Evolutionary conservation across 768 basidiomycete genomes (phyloP).

Genomic region (Rhizopogon roseolus): DNA sequence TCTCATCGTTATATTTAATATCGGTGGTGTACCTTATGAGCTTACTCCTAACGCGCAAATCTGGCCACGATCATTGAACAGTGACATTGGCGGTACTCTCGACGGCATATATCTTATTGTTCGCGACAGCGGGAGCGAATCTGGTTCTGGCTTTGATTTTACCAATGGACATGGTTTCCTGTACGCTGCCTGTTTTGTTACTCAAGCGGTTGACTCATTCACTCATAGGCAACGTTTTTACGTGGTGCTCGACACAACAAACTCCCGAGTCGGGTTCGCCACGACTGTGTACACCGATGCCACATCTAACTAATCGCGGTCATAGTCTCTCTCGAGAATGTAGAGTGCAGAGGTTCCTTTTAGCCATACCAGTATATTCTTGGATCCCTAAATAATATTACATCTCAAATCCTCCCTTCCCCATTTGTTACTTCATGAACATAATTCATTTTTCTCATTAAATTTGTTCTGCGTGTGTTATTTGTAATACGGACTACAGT

Average conservation of each 20-base stretch:
- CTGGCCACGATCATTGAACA: constrained; percentile 19
- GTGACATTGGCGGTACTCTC: constrained; percentile 9
- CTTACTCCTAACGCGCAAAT: neutral
- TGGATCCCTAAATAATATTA: constrained; percentile 1
- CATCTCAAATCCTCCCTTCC: no score
- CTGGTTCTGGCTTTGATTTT: constrained; percentile 5
- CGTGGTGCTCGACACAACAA: constrained; percentile 28
- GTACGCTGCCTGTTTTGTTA: constrained; percentile 9
- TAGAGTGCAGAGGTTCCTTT: no score
- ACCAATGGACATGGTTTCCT: constrained; percentile 1
- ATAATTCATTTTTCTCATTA: no score
- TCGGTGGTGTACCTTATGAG: neutral
- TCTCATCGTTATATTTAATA: constrained; percentile 1
- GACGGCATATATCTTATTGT: constrained; percentile 12
- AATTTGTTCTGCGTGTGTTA: no score
- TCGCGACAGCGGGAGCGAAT: neutral
- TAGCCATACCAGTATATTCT: no score
- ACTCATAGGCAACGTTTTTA: constrained; percentile 27
- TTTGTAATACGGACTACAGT: no score
- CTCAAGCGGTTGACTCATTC: neutral
- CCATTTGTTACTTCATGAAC: no score
- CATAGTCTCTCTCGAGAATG: no score
- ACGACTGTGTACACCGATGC: constrained; percentile 23
- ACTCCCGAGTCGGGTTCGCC: constrained; percentile 29
- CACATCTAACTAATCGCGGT: neutral